phyloP scores from a whole-genome alignment of 306 rosid genomes.

The Vachellia collinsii region DNA sequence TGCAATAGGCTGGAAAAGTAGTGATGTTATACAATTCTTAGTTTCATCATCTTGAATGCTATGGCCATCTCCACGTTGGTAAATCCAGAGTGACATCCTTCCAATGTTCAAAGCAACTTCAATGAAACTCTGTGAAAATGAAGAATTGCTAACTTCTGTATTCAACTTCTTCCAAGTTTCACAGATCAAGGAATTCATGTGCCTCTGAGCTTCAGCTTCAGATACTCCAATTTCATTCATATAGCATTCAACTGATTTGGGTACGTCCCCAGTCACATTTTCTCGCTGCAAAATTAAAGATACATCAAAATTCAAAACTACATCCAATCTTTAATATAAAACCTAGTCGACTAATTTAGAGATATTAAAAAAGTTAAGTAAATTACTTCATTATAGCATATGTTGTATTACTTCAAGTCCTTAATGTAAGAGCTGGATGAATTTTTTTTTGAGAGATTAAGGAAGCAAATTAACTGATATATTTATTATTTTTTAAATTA shows the following conservation, averaged over 20 bases:
- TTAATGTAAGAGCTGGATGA: too few species aligned
- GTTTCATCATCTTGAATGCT: background rate
- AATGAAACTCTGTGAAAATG: background rate
- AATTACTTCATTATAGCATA: too few species aligned
- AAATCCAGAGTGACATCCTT: constrained; percentile 29
- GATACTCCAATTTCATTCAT: constrained; percentile 41
- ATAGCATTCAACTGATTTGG: constrained; percentile 41
- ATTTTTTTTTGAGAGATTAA: too few species aligned
- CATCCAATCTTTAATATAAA: too few species aligned
- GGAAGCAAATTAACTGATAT: too few species aligned
- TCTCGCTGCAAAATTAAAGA: constrained; percentile 11
- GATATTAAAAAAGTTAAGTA: too few species aligned
- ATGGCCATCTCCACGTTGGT: constrained; percentile 26
- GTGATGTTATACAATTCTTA: background rate
- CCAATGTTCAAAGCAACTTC: background rate
- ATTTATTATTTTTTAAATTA: too few species aligned
- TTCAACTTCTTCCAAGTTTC: constrained; percentile 33
- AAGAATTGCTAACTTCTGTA: background rate
- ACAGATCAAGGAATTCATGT: constrained; percentile 20
- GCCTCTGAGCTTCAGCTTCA: constrained; percentile 22
- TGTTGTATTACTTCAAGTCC: too few species aligned
- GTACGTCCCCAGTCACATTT: constrained; percentile 31
- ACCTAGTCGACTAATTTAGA: too few species aligned
- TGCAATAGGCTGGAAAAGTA: background rate
- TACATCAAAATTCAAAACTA: background rate